Evolutionary conservation across 2,329 filamentous ascomycete species (phyloP), one percentile per base, ranked within the genome.

Genomic region (Diplodia sapinea): DNA sequence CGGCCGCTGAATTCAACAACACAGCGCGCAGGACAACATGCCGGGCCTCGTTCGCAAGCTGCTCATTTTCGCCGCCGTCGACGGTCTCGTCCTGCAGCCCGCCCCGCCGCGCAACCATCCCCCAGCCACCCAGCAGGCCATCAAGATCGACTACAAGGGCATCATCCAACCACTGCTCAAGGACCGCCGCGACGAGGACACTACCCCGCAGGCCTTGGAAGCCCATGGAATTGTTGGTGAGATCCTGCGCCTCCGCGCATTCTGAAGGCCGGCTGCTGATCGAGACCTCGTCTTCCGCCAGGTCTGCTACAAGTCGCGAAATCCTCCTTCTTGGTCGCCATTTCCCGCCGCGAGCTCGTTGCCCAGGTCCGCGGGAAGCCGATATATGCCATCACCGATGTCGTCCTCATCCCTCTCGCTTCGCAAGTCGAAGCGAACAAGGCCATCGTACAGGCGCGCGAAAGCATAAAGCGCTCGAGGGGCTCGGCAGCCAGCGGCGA

Each of bases 341-440:
- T 99, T 73, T 93, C 90, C 26, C 87, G 89, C 68, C 91, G 94
- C 56, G 87, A 96, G 74, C 92, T 96, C 77, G 93, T 98, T 61
- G 95, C 95, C 3, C 90, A 94, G 71, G 88, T 98, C 61, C 88
- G 89, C 71, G 93, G 92, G 6, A 89, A 87, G 66, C 90, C 94
- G 0, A 83, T 98, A 66, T 99, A 96, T 78, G 89, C 93, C 49
- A 88, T 97, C 69, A 95, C 91, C 52, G 92, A 96, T 72, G 91
- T 98, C 38, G 90, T 93, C 7, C 82, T 98, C n/a, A 96, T 96
- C 6, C 95, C 95, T 0, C 88, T 95, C 65, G 87, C 89, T 2
- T 94, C 91, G 6, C 89, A 90, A 73, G 77, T 79, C 50, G 92
- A 96, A 52, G 94, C 94, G 4, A 84, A 87, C 69, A 85, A 86